Evolutionary conservation across 768 basidiomycete genomes (phyloP), one percentile per base, ranked within the genome.

Genomic region (Tricholoma flavovirens): DNA sequence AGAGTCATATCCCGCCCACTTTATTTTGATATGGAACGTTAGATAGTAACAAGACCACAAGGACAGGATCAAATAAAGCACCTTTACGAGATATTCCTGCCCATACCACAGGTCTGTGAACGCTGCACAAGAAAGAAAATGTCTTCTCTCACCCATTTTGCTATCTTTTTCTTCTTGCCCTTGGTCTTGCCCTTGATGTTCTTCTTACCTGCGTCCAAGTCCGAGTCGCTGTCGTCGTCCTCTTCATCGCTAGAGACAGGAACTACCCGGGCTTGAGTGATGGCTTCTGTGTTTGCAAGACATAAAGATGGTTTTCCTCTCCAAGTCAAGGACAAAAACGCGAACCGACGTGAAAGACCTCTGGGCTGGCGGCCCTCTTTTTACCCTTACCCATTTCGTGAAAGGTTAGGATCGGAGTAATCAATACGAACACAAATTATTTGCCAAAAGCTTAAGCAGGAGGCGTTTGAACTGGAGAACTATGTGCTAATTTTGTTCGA

Each of bases 11-110:
- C 78, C 80, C 10, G 76, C 82, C 88, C 88, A 90, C 88, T 89
- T 54, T 58, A 49, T 54, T 9, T 56, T 55, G 51, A 51, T 49
- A 32, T 17, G 24, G 12, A 38, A 42, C n/a, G 29, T 32, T 56
- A 11, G 46, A 52, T 51, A 51, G 42, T n/a, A 35, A 51, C 24
- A 54, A 11, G 19, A 35, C 12, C 42, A 5, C 30, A 29, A n/a
- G n/a, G 12, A 40, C n/a, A n/a, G 22, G 51, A 30, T 29, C n/a
- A 29, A 56, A 30, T 30, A 22, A 46, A 52, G 57, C 57, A 87
- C 88, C 76, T 88, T 88, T 38, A 89, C 87, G 52, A 63, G 65
- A 61, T 89, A 90, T 69, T 87, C 81, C 88, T 84, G 45, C 72
- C 11, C 29, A 53, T 29, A 52, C 32, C 43, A 42, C 30, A 43